These are phyloP conservation scores for Globisporangium echinulatum DNA, from an alignment of 352 stramenopile genomes.

Conservation along the genomic window DNA sequence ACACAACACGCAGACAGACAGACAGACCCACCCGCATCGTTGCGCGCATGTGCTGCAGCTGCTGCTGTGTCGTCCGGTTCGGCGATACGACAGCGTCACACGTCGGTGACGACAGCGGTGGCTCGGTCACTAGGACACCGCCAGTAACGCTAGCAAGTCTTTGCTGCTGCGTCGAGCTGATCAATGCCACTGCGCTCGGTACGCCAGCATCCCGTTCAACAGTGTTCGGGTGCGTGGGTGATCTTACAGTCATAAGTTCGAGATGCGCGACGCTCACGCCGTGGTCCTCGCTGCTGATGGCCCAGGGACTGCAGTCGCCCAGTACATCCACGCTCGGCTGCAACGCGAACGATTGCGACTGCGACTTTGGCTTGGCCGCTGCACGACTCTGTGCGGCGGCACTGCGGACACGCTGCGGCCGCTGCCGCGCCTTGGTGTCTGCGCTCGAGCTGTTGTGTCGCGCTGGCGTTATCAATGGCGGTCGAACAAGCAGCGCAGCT, in stretches of 20 bases:
- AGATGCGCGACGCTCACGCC: conserved; percentile 5
- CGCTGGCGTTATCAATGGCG: neutral
- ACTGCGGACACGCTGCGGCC: neutral
- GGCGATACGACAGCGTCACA: conserved; percentile 3
- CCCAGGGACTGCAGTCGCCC: conserved; percentile 13
- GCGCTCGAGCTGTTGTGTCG: conserved; percentile 9
- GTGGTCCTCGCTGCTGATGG: conserved; percentile 1
- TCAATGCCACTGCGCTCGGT: neutral
- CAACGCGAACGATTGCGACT: neutral
- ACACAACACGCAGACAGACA: neutral
- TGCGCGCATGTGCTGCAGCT: conserved; percentile 35
- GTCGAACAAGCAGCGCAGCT: neutral
- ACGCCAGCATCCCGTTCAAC: neutral
- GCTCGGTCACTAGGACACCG: neutral
- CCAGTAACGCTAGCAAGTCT: no score
- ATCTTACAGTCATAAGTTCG: neutral
- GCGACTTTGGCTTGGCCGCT: neutral
- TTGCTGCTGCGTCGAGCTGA: neutral
- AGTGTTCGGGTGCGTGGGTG: neutral
- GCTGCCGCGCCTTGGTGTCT: conserved; percentile 4
- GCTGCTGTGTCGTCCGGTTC: conserved; percentile 43
- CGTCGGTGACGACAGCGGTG: conserved; percentile 2
- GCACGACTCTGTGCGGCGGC: conserved; percentile 6
- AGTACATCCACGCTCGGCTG: neutral
- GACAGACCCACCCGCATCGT: conserved; percentile 32